Conservation (phyloP, 306 rosid genomes). For the Lupinus albus region DNA sequence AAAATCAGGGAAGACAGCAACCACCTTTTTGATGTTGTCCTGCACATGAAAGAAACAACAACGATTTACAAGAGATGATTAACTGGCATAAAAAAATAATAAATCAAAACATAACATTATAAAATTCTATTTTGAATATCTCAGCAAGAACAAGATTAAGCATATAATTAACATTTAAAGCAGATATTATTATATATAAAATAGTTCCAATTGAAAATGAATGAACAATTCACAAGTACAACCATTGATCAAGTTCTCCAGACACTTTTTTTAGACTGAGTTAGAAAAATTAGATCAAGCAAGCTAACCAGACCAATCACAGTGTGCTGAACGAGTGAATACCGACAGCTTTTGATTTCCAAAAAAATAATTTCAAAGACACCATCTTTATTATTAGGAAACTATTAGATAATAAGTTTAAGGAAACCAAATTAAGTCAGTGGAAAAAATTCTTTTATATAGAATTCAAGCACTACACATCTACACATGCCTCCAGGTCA, state of each 20-base stretch:
- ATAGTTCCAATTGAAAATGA: slow-evolving; percentile 18
- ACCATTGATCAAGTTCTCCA: neutral
- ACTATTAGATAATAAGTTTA: neutral
- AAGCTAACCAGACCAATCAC: slow-evolving; percentile 27
- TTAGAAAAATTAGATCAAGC: slow-evolving; percentile 21
- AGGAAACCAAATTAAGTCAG: neutral
- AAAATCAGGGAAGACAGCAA: slow-evolving; percentile 56
- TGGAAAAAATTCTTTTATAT: neutral
- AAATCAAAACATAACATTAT: slow-evolving; percentile 9
- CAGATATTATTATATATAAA: slow-evolving; percentile 14
- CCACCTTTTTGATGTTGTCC: slow-evolving; percentile 47
- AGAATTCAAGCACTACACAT: neutral
- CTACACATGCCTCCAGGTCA: neutral
- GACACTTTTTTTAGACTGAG: slow-evolving; percentile 7
- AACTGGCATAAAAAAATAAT: slow-evolving; percentile 1
- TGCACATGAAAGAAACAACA: slow-evolving; percentile 44
- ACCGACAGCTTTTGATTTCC: slow-evolving; percentile 9
- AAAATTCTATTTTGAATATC: neutral
- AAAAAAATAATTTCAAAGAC: neutral
- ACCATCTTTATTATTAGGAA: neutral
- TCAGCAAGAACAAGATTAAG: slow-evolving; percentile 16
- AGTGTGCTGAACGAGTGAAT: neutral
- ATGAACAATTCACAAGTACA: slow-evolving; percentile 7
- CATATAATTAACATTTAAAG: slow-evolving; percentile 15
- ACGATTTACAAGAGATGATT: slow-evolving; percentile 11